phyloP scores from a whole-genome alignment of 768 basidiomycete genomes.

The Amanita molliuscula region DNA sequence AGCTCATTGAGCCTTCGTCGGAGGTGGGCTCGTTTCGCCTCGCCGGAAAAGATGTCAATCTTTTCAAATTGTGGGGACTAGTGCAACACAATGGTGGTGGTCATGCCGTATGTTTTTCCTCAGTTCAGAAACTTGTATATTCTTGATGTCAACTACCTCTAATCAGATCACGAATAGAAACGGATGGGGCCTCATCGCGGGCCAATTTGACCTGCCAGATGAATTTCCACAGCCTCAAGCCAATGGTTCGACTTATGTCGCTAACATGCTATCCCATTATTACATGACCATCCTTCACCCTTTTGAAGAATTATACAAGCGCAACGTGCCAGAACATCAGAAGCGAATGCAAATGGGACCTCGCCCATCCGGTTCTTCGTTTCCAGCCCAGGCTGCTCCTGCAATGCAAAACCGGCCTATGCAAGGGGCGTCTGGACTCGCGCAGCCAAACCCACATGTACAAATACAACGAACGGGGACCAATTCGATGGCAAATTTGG shows the following conservation, averaged over 20 bases:
- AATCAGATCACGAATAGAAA: constrained; percentile 39
- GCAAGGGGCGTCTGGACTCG: constrained; percentile 9
- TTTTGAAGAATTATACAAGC: constrained; percentile 64
- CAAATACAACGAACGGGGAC: constrained; percentile 19
- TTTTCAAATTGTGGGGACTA: constrained; percentile 64
- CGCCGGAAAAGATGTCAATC: constrained; percentile 64
- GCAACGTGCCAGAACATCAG: constrained; percentile 49
- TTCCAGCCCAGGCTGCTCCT: constrained; percentile 13
- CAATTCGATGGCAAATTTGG: constrained; percentile 15
- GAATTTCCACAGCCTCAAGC: constrained; percentile 35
- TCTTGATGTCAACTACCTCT: constrained; percentile 9
- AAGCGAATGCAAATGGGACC: constrained; percentile 39
- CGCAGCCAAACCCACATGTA: constrained; percentile 7
- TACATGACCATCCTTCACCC: constrained; percentile 56
- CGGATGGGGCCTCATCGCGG: constrained; percentile 44
- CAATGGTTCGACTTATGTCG: constrained; percentile 37
- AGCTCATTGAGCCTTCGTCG: constrained; percentile 48
- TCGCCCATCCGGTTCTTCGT: constrained; percentile 25
- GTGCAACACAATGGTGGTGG: constrained; percentile 55
- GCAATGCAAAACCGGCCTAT: constrained; percentile 16
- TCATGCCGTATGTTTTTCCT: constrained; percentile 36
- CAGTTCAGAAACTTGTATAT: constrained; percentile 7
- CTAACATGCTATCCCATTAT: constrained; percentile 41
- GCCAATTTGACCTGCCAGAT: constrained; percentile 54
- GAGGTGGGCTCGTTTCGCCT: constrained; percentile 59